phyloP scores from a whole-genome alignment of 176 grass and related monocot genomes.

The Paspalum vaginatum region DNA sequence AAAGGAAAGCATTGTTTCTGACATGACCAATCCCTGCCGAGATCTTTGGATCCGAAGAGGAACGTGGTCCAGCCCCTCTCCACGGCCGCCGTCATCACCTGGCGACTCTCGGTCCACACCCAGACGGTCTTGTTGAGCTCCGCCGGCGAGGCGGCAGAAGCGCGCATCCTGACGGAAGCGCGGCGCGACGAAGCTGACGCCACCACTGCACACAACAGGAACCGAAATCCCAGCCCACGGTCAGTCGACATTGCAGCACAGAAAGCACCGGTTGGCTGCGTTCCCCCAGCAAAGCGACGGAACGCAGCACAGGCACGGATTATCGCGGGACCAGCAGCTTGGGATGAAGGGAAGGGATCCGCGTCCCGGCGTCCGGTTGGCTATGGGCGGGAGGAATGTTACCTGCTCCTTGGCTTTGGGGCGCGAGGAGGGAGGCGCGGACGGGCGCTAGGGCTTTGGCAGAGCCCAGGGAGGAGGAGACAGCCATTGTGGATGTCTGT shows the following conservation, averaged over 20 bases:
- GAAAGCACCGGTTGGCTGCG: too few relatives aligned
- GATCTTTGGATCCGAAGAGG: constrained; percentile 75
- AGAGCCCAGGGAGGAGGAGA: not conserved
- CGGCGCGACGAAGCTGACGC: not conserved
- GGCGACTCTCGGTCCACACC: constrained; percentile 84
- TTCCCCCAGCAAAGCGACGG: not conserved
- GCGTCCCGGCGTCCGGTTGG: too few relatives aligned
- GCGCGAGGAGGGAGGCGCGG: not conserved
- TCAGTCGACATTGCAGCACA: not conserved
- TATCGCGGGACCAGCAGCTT: not conserved
- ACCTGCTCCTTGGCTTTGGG: constrained; percentile 29
- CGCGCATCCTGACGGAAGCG: constrained; percentile 41
- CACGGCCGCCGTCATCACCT: constrained; percentile 80
- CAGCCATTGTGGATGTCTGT: constrained; percentile 28
- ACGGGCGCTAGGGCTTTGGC: constrained; percentile 33
- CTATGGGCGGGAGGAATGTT: too few relatives aligned
- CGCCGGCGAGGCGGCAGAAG: not conserved
- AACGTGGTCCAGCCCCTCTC: constrained; percentile 96
- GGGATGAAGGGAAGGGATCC: not conserved
- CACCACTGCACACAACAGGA: constrained; percentile 24
- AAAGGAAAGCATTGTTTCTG: constrained; percentile 26
- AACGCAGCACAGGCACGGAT: too few relatives aligned
- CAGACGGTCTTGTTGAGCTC: constrained; percentile 72
- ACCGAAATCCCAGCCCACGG: not conserved
- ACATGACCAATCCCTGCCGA: constrained; percentile 87